phyloP scores from a whole-genome alignment of 1,284 basidiomycete species.

The Apiotrichum mycotoxinovorans region DNA sequence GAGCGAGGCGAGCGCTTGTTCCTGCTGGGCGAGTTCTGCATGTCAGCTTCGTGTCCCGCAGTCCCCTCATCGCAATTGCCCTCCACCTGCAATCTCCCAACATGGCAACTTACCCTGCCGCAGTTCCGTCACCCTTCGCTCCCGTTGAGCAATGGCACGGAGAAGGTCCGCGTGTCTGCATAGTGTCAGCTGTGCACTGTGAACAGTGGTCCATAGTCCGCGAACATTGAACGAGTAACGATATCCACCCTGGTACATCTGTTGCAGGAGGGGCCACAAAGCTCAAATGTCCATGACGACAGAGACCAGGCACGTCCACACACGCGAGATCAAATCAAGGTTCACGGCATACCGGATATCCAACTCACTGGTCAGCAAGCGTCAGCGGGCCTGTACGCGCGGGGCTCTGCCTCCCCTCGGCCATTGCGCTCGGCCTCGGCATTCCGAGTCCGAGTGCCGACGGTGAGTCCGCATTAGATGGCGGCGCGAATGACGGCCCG shows the following conservation, averaged over 20 bases:
- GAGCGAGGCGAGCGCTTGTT: slow-evolving; percentile 33
- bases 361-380: slow-evolving; percentile 27
- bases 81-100: background rate
- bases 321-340: too few species aligned
- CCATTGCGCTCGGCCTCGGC: too few species aligned
- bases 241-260: background rate
- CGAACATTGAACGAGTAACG: background rate
- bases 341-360: too few species aligned
- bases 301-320: too few species aligned
- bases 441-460: background rate
- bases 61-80: background rate
- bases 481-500: background rate
- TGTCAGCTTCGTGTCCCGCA: background rate
- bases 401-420: background rate
- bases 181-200: slow-evolving; percentile 11
- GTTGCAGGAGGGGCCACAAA: too few species aligned
- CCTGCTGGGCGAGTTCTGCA: slow-evolving; percentile 37
- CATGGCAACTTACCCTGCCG: slow-evolving; percentile 30
- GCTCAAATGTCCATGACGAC: too few species aligned
- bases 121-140: slow-evolving; percentile 40
- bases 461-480: too few species aligned
- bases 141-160: slow-evolving; percentile 39
- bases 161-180: slow-evolving; percentile 45
- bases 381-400: slow-evolving; percentile 8
- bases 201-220: too few species aligned